Evolutionary conservation across 1,284 basidiomycete species (phyloP).

Genomic region (Cerioporus squamosus): DNA sequence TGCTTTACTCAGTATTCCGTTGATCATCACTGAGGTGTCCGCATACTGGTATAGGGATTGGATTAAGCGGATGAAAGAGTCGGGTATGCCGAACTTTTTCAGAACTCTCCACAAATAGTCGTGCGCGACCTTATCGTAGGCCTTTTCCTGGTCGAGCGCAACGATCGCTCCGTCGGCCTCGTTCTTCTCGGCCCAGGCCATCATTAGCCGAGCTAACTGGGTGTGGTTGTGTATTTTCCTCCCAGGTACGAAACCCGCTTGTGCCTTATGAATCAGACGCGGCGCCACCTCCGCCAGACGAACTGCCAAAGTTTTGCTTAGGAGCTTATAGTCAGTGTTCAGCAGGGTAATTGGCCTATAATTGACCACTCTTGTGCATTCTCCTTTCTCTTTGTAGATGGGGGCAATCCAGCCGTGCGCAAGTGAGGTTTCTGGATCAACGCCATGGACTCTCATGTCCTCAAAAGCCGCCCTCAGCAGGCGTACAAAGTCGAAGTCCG

Average conservation of each 20-base stretch:
- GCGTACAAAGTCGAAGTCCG: constrained; percentile 14
- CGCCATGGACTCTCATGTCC: constrained; percentile 25
- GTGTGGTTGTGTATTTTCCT: constrained; percentile 32
- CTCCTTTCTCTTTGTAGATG: constrained; percentile 35
- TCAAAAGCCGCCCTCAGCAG: constrained; percentile 16
- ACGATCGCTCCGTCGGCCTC: constrained; percentile 32
- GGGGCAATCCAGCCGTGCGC: constrained; percentile 40
- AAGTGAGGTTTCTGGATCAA: constrained; percentile 17
- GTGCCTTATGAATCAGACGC: constrained; percentile 26
- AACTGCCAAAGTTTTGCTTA: constrained; percentile 27
- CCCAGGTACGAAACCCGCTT: constrained; percentile 35
- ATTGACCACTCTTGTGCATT: constrained; percentile 29
- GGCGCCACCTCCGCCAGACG: constrained; percentile 21
- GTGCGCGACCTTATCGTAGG: constrained; percentile 36
- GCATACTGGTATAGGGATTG: constrained; percentile 31
- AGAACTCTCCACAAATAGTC: constrained; percentile 35
- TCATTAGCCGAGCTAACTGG: constrained; percentile 26
- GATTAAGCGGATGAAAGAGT: constrained; percentile 21
- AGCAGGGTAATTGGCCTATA: constrained; percentile 40
- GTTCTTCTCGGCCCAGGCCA: constrained; percentile 27
- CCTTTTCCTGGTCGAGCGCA: constrained; percentile 39
- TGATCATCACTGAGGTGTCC: constrained; percentile 30
- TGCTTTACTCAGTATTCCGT: constrained; percentile 25
- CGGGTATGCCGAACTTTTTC: constrained; percentile 21
- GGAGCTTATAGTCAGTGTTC: constrained; percentile 38